These are phyloP conservation scores for Mycena amicta DNA, from an alignment of 768 basidiomycete species.

Conservation along the genomic window DNA sequence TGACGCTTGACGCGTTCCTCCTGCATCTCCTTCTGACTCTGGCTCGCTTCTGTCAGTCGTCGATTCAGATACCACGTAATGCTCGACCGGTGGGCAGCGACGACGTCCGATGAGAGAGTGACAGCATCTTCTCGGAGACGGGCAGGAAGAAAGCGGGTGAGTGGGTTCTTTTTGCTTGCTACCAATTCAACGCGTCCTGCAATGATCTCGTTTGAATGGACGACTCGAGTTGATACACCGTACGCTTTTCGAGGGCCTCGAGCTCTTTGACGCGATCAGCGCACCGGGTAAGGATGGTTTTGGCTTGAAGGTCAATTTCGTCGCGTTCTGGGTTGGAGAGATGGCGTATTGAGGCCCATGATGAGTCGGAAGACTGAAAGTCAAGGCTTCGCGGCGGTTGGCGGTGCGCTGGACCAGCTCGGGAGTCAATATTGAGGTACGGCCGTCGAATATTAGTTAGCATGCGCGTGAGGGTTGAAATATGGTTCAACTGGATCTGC, in stretches of 20 bases:
- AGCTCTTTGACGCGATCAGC: constrained; percentile 85
- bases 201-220: constrained; percentile 20
- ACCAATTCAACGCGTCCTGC: constrained; percentile 70
- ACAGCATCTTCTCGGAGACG: constrained; percentile 63
- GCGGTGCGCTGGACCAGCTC: constrained; percentile 52
- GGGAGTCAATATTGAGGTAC: constrained; percentile 81
- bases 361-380: constrained; percentile 48
- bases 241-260: constrained; percentile 89
- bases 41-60: constrained; percentile 77
- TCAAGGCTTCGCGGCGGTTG: constrained; percentile 59
- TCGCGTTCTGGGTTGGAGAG: constrained; percentile 91
- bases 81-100: constrained; percentile 91
- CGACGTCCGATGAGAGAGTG: constrained; percentile 61
- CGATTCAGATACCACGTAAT: constrained; percentile 90
- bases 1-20: constrained; percentile 92
- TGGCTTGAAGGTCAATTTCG: constrained; percentile 92
- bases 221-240: constrained; percentile 33
- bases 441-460: constrained; percentile 77
- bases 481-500: constrained; percentile 66
- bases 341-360: constrained; percentile 67
- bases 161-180: constrained; percentile 63
- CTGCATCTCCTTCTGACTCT: constrained; percentile 84
- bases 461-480: constrained; percentile 70
- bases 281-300: constrained; percentile 82
- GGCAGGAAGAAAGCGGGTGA: constrained; percentile 71